Evolutionary conservation across 2,329 filamentous ascomycete genomes (phyloP).

Genomic region (Ploettnerulaceae sp.): DNA sequence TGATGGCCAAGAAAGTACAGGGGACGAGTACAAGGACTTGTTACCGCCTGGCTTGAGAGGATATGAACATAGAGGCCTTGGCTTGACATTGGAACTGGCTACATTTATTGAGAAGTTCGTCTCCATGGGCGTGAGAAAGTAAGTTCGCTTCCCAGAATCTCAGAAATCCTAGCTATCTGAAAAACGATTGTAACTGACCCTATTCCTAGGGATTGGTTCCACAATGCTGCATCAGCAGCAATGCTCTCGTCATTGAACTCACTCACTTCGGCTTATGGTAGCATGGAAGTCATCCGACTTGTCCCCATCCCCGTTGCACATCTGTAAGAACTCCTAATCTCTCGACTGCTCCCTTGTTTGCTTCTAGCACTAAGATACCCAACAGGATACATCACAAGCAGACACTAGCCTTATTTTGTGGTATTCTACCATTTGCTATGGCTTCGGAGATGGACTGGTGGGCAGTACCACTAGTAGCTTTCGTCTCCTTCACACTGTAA

Average conservation of each 20-base stretch:
- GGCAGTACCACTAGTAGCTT: conserved; percentile 52
- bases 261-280: conserved; percentile 53
- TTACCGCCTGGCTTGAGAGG: conserved; percentile 46
- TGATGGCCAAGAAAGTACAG: conserved; percentile 33
- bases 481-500: conserved; percentile 55
- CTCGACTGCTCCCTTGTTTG: too few species aligned
- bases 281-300: conserved; percentile 61
- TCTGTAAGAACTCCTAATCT: conserved; percentile 36
- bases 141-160: neutral
- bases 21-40: conserved; percentile 46
- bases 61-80: conserved; percentile 54
- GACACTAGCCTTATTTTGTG: conserved; percentile 56
- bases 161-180: neutral
- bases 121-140: conserved; percentile 45
- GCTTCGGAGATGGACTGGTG: conserved; percentile 60
- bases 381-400: conserved; percentile 58
- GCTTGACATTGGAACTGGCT: conserved; percentile 55
- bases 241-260: conserved; percentile 54
- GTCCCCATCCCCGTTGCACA: conserved; percentile 61
- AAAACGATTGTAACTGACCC: neutral
- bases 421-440: conserved; percentile 58
- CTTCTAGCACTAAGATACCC: neutral
- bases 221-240: conserved; percentile 52
- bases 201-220: conserved; percentile 47
- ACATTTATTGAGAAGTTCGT: conserved; percentile 58